These are phyloP conservation scores for Lasiodiplodia theobromae DNA, from an alignment of 2,329 filamentous ascomycete genomes.

Conservation along the genomic window DNA sequence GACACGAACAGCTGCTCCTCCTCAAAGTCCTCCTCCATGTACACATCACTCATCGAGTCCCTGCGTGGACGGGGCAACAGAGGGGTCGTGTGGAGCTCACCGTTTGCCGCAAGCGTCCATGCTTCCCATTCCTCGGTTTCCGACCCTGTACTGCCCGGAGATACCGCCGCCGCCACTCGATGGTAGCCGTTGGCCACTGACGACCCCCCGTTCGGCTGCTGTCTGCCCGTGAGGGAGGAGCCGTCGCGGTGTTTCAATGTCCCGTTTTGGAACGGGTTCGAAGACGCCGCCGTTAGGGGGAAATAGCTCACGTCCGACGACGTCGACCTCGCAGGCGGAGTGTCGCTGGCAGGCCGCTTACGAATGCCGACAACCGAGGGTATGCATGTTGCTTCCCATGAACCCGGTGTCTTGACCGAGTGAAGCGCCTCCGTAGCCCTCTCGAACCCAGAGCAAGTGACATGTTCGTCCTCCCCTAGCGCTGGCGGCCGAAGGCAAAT, in stretches of 20 bases:
- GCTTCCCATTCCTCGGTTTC: slow-evolving; percentile 59
- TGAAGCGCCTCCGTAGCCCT: slow-evolving; percentile 59
- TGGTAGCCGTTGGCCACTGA: slow-evolving; percentile 8
- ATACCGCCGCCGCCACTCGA: background rate
- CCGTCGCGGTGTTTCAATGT: slow-evolving; percentile 26
- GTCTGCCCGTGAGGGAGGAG: background rate
- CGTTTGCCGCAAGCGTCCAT: slow-evolving; percentile 58
- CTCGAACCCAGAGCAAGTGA: slow-evolving; percentile 44
- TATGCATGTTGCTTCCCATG: slow-evolving; percentile 68
- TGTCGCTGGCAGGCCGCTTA: slow-evolving; percentile 47
- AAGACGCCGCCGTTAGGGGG: slow-evolving; percentile 7
- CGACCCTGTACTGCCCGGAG: slow-evolving; percentile 13
- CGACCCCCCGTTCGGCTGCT: background rate
- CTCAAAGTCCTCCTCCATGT: slow-evolving; percentile 50
- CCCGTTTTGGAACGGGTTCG: slow-evolving; percentile 17
- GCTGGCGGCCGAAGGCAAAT: slow-evolving; percentile 63
- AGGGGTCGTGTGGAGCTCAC: slow-evolving; percentile 52
- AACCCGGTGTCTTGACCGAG: slow-evolving; percentile 67
- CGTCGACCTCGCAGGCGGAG: slow-evolving; percentile 35
- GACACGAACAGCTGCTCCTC: slow-evolving; percentile 69
- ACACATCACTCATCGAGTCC: slow-evolving; percentile 32
- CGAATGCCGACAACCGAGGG: slow-evolving; percentile 71
- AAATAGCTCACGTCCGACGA: slow-evolving; percentile 28
- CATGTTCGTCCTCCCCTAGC: slow-evolving; percentile 36
- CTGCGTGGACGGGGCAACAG: slow-evolving; percentile 36